Base-by-base conservation (phyloP, 1,139 yeast genomes). In the Kazachstania sp. region DNA sequence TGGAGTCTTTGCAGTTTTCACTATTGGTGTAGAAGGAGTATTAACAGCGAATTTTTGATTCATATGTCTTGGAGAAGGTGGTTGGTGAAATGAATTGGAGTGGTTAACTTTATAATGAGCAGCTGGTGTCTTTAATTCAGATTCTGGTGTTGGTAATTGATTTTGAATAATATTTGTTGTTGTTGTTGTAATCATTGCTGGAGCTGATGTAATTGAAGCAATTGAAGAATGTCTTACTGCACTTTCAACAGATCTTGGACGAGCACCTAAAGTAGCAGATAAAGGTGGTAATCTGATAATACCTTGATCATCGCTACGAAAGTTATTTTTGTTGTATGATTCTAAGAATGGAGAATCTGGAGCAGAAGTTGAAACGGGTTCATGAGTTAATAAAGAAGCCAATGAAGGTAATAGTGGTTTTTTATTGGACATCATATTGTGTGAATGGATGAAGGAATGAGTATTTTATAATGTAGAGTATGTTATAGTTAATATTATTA, bases 271-370 rank as follows among this genome's bases (percentile, higher is more conserved):
- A 4, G 45, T 37, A 29, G 49, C 41, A 18, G 35, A 30, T 31
- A 61, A 40, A 2, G 65, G 65, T 29, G 65, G 65, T 30, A 61
- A 49, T 39, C 55, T 57, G 34, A 61, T 59, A 6, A 56, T 45
- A 7, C 66, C 61, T 11, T 49, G 43, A 15, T 43, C 37, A 40
- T 49, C 53, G 40, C 40, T 44, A 39, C 44, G 46, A 42, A 51
- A 51, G 16, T 35, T 46, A 15, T 39, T 37, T 13, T 32, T 39
- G 9, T 40, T 40, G 42, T 37, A 42, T 13, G 46, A 31, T 3
- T 45, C 46, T 8, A 47, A 18, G 11, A 48, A 37, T 26, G 53
- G 50, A 7, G 51, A 43, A 5, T 34, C 12, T 19, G 41, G 41
- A 30, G 41, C 47, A 4, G 45, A 38, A n/a, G 15, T 15, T 20